phyloP scores from a whole-genome alignment of 1,284 basidiomycete genomes.

The Ustilago bromivora region DNA sequence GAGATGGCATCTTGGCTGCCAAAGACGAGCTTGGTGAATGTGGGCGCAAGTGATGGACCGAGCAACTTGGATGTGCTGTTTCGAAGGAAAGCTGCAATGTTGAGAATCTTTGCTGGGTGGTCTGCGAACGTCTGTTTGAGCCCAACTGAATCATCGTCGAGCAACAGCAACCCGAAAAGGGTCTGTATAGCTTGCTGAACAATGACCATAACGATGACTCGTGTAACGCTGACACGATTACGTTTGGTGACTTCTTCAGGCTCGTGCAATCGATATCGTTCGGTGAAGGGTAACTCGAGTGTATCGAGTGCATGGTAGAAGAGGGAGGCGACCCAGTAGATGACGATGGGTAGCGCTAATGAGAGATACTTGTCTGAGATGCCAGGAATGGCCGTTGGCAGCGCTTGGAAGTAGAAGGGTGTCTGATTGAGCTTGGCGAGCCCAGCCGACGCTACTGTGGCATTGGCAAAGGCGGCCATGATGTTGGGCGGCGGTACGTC shows the following conservation, averaged over 20 bases:
- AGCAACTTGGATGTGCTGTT: slow-evolving; percentile 18
- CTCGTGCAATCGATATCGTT: slow-evolving; percentile 88
- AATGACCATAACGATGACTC: slow-evolving; percentile 84
- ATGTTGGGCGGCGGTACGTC: background rate
- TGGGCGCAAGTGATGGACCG: slow-evolving; percentile 19
- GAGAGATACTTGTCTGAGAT: slow-evolving; percentile 82
- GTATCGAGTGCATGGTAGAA: slow-evolving; percentile 85
- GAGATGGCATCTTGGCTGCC: slow-evolving; percentile 44
- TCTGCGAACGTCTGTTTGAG: slow-evolving; percentile 70
- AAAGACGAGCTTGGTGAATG: slow-evolving; percentile 30
- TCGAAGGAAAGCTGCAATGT: slow-evolving; percentile 31
- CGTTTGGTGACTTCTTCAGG: slow-evolving; percentile 81
- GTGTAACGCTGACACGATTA: slow-evolving; percentile 79
- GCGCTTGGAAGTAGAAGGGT: slow-evolving; percentile 73
- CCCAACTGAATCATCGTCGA: slow-evolving; percentile 73
- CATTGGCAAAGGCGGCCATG: slow-evolving; percentile 42
- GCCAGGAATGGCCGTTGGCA: slow-evolving; percentile 74
- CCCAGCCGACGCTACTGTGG: slow-evolving; percentile 29
- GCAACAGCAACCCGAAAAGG: slow-evolving; percentile 77
- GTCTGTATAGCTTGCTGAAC: slow-evolving; percentile 90
- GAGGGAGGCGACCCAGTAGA: slow-evolving; percentile 88
- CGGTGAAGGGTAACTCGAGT: slow-evolving; percentile 79
- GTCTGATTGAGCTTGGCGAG: slow-evolving; percentile 48
- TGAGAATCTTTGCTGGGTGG: slow-evolving; percentile 70
- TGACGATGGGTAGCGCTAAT: slow-evolving; percentile 80